Evolutionary conservation across 2,329 filamentous ascomycete genomes (phyloP), one percentile per base, ranked within the genome.

Genomic region (Ascochyta rabiei): DNA sequence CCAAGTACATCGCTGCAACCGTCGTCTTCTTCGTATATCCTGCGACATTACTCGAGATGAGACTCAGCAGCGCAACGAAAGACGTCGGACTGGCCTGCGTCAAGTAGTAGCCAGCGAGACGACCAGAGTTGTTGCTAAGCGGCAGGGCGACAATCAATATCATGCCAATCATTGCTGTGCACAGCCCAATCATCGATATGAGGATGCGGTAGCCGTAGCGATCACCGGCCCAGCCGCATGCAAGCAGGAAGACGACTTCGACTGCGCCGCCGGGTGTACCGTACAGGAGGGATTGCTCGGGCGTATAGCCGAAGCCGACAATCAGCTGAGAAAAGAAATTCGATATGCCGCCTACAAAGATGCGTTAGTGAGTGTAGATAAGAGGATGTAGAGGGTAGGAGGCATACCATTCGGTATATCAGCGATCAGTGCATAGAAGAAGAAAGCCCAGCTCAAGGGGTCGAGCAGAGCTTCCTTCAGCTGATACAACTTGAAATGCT

Each of bases 401-500:
- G 24, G 57, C 66, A 56, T 52, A 66, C 82, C 83, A 60, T 86
- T 85, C 0, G 84, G 82, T 33, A 86, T 86, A 66, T 84, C 79
- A 1, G 79, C 80, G 33, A 83, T 75, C 6, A 86, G 63, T 0
- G 83, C 82, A 63, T 81, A 85, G 59, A 85, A 80, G 47, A 83
- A 80, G 66, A 86, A 85, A 0, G 82, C 81, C 84, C 84, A 86
- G 1, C 82, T 82, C 71, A 86, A 74, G 0, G 84, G 84, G 59
- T 87, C 84, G 4, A 77, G 53, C 6, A 87, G 64, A 0, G 84
- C 82, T 61, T 87, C 84, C 15, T 82, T 78, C 1, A 89, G 77
- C 59, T 95, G 90, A 19, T 83, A 80, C 76, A 82, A 79, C 59
- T 89, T 89, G 74, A 88, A 89, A 57, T 89, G 81, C 60, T 86